A percentile compares a stretch with the other conserved stretches of the same genome.
Conservation (phyloP, 257 asterid species). For the Scutellaria galericulata region DNA sequence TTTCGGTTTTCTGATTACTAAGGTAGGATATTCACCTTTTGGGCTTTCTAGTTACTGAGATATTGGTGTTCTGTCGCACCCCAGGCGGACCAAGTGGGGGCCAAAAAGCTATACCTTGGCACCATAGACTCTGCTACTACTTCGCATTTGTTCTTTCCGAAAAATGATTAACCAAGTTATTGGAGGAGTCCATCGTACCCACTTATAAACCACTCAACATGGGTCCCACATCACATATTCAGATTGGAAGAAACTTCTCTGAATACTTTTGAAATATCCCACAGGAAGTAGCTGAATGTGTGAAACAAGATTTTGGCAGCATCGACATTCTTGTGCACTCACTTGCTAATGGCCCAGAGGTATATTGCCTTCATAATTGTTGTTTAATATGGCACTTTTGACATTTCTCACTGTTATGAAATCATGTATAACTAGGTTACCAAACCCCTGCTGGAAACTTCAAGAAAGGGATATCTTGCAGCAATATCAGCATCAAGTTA, state of each 20-base stretch:
- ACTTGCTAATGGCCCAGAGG: conserved; percentile 94
- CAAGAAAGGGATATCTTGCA: conserved; percentile 90
- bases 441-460: conserved; percentile 82
- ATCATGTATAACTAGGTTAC: conserved; percentile 59
- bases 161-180: too few species aligned
- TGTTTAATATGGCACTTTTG: neutral
- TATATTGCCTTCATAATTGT: conserved; percentile 34
- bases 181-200: neutral
- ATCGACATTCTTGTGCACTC: conserved; percentile 91
- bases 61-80: neutral
- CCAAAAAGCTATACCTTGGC: too few species aligned
- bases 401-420: conserved; percentile 17
- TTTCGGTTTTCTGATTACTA: conserved; percentile 5
- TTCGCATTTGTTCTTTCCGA: too few species aligned
- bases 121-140: too few species aligned
- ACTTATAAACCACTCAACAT: neutral
- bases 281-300: conserved; percentile 88
- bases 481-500: conserved; percentile 95
- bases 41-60: neutral
- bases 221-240: neutral
- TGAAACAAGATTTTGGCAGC: conserved; percentile 81
- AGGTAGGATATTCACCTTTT: neutral
- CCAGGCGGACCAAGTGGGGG: too few species aligned
- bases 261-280: conserved; percentile 33
- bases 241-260: conserved; percentile 18